phyloP scores from a whole-genome alignment of 1,284 basidiomycete genomes.

The Blastosporella zonata region DNA sequence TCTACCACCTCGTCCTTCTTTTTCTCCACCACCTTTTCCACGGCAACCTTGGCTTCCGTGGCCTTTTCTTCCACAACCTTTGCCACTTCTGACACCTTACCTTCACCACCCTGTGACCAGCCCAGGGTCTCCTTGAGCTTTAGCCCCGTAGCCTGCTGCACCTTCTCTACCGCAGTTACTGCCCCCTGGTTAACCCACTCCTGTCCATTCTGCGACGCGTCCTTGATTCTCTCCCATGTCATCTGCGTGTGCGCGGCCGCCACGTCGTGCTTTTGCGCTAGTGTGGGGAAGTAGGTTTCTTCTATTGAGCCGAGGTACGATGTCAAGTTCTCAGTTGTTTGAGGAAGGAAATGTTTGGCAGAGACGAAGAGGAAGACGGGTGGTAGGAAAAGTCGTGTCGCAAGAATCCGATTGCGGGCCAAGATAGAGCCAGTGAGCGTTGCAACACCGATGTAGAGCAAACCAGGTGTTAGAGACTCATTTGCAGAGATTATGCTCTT shows the following conservation, averaged over 20 bases:
- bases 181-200: conserved; percentile 47
- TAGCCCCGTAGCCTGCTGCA: conserved; percentile 72
- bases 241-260: conserved; percentile 62
- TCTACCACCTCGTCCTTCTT: conserved; percentile 5
- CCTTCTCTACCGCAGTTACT: conserved; percentile 46
- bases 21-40: conserved; percentile 15
- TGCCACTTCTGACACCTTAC: conserved; percentile 25
- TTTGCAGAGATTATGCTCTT: conserved; percentile 77
- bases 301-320: conserved; percentile 70
- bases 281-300: conserved; percentile 61
- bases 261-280: conserved; percentile 68
- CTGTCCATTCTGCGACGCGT: conserved; percentile 38
- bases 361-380: conserved; percentile 66
- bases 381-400: conserved; percentile 67
- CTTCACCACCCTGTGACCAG: conserved; percentile 26
- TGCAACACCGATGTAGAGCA: conserved; percentile 86
- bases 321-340: conserved; percentile 69
- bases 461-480: conserved; percentile 82
- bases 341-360: conserved; percentile 77
- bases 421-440: conserved; percentile 86
- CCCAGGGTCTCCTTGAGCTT: conserved; percentile 65
- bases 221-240: conserved; percentile 50
- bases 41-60: conserved; percentile 13
- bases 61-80: conserved; percentile 20
- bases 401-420: conserved; percentile 70